A percentile compares a stretch with the other conserved stretches of the same genome.
Evolutionary conservation across 1,284 basidiomycete species (phyloP).

Genomic region (Caloboletus inedulis): DNA sequence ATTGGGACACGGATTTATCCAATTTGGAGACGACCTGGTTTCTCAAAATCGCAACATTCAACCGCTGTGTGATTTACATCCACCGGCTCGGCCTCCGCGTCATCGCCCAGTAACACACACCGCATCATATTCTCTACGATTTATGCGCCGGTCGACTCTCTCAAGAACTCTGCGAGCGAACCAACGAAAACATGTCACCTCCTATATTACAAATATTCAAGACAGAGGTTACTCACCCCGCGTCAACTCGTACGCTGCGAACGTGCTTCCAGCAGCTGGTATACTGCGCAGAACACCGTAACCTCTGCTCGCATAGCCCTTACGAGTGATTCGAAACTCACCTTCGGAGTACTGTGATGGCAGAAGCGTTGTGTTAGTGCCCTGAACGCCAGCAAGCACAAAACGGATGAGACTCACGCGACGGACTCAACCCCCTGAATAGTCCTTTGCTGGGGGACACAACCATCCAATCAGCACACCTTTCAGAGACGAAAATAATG

Average conservation of each 20-base stretch:
- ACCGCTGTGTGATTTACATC: not conserved
- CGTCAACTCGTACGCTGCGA: conserved; percentile 88
- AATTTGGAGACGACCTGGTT: not conserved
- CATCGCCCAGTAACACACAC: not conserved
- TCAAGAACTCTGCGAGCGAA: conserved; percentile 21
- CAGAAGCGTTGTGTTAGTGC: not conserved
- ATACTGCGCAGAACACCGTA: conserved; percentile 48
- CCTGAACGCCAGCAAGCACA: not conserved
- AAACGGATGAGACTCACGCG: conserved; percentile 41
- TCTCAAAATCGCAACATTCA: not conserved
- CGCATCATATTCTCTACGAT: not conserved
- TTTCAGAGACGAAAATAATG: not conserved
- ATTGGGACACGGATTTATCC: no score
- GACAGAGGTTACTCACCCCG: conserved; percentile 47
- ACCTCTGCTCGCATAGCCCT: not conserved
- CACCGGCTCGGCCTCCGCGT: not conserved
- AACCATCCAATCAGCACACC: conserved; percentile 4
- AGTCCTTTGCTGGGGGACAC: conserved; percentile 52
- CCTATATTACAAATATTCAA: not conserved
- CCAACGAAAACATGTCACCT: not conserved
- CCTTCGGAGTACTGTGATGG: conserved; percentile 18
- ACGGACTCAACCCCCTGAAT: conserved; percentile 72
- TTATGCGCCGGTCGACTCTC: conserved; percentile 21
- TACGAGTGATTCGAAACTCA: conserved; percentile 2
- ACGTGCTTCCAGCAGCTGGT: conserved; percentile 88